These are phyloP conservation scores for Cytospora chrysosperma DNA, from an alignment of 2,329 filamentous ascomycete species.

Conservation along the genomic window DNA sequence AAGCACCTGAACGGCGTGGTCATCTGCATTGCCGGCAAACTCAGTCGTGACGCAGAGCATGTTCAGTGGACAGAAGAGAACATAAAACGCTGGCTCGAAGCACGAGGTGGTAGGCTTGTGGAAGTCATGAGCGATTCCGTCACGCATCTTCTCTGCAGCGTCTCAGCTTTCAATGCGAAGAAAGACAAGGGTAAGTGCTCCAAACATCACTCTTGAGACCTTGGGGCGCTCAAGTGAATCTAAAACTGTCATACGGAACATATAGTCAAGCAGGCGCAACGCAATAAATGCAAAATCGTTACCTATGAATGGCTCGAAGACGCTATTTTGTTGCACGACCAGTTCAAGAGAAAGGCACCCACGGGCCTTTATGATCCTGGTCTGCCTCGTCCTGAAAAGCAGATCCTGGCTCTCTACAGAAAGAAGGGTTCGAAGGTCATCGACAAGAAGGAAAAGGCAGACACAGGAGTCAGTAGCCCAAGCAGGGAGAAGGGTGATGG, in stretches of 20 bases:
- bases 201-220: too few species aligned
- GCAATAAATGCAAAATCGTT: conserved; percentile 40
- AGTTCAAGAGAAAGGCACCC: background rate
- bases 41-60: conserved; percentile 37
- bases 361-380: conserved; percentile 16
- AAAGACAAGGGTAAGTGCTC: conserved; percentile 36
- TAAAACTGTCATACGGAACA: background rate
- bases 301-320: conserved; percentile 54
- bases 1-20: conserved; percentile 49
- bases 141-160: conserved; percentile 72
- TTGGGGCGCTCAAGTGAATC: background rate
- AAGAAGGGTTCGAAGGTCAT: background rate
- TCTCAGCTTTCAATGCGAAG: conserved; percentile 56
- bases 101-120: conserved; percentile 60
- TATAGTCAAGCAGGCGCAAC: conserved; percentile 38
- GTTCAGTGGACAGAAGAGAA: conserved; percentile 49
- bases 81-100: conserved; percentile 63
- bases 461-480: background rate
- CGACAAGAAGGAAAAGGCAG: background rate
- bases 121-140: conserved; percentile 51
- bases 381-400: conserved; percentile 5
- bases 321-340: conserved; percentile 33
- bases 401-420: background rate
- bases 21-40: conserved; percentile 58
- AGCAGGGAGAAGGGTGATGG: background rate